These are phyloP conservation scores for Pseudopyricularia cyperi DNA, from an alignment of 2,329 filamentous ascomycete genomes.

Conservation along the genomic window DNA sequence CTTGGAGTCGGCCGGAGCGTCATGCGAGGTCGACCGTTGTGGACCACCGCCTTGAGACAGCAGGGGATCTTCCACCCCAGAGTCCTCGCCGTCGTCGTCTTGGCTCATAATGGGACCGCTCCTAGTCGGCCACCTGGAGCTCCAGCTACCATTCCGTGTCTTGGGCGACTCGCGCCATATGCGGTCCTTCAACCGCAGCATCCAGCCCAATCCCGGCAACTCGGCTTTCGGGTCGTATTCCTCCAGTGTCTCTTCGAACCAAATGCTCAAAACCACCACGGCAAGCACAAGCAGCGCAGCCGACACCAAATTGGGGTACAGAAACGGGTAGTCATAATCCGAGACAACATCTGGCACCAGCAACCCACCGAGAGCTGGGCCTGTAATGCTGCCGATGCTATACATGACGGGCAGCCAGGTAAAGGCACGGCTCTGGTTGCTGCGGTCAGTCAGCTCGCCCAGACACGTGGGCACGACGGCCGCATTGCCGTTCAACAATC, in stretches of 20 bases:
- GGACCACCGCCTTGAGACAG: neutral
- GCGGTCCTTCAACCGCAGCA: neutral
- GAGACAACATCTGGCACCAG: constrained; percentile 42
- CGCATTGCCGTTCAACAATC: constrained; percentile 86
- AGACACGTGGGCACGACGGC: constrained; percentile 87
- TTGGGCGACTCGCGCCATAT: neutral
- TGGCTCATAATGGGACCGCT: neutral
- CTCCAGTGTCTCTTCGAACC: constrained; percentile 80
- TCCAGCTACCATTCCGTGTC: constrained; percentile 12
- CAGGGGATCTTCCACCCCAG: neutral
- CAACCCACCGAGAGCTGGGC: constrained; percentile 79
- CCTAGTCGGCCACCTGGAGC: constrained; percentile 11
- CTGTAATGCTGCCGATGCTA: constrained; percentile 83
- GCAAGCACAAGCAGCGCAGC: constrained; percentile 60
- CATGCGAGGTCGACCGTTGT: neutral
- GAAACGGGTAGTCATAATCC: constrained; percentile 54
- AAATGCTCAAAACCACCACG: constrained; percentile 61
- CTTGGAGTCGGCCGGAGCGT: constrained; percentile 10
- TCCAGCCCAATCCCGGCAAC: constrained; percentile 14
- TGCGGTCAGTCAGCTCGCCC: constrained; percentile 88
- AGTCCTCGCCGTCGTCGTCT: neutral
- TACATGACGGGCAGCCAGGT: constrained; percentile 95
- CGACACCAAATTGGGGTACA: constrained; percentile 70
- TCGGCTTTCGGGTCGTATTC: constrained; percentile 10
- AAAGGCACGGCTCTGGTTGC: constrained; percentile 87